A percentile compares a stretch with the other conserved stretches of the same genome.
These are phyloP conservation scores for sorghum (Sorghum bicolor) DNA, from an alignment of 176 grass and related monocot species.

Conservation along the genomic window Sorghum_bicolor_NCBIv3 NC_012870.2:62968501-62969000, in stretches of 20 bases:
- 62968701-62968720: background rate
- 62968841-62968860: slow-evolving; percentile 17
- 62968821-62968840: slow-evolving; percentile 48
- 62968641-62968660: background rate
- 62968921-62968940: slow-evolving; percentile 78
- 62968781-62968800: too few relatives aligned
- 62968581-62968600: too few relatives aligned
- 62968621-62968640: background rate
- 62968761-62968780: too few relatives aligned
- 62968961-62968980: slow-evolving; percentile 68
- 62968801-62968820: too few relatives aligned
- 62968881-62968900: slow-evolving; percentile 53
- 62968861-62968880: slow-evolving; percentile 43
- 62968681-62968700: background rate
- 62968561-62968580: too few relatives aligned
- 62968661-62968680: background rate
- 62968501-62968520: background rate
- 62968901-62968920: slow-evolving; percentile 76
- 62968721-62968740: background rate
- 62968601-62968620: too few relatives aligned
- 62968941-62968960: slow-evolving; percentile 87
- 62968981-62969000: slow-evolving; percentile 75
- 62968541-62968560: background rate
- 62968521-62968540: background rate
- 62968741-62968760: too few relatives aligned